Evolutionary conservation across 2,329 filamentous ascomycete species (phyloP).

Genomic region (Penicillium capsulatum): DNA sequence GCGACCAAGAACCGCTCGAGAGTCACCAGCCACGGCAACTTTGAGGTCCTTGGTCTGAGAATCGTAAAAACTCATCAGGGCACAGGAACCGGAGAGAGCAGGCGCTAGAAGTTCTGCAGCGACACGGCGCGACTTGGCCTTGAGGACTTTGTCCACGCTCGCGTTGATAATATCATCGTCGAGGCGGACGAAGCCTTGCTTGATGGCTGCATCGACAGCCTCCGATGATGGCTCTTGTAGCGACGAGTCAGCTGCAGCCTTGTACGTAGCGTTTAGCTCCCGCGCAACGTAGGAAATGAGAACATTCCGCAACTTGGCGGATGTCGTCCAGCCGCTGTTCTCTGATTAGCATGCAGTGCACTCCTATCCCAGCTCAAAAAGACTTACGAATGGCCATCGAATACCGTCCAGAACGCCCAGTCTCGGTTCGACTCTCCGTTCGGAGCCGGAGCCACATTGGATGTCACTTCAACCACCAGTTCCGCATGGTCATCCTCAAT

Average conservation of each 20-base stretch:
- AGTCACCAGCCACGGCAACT: constrained; percentile 95
- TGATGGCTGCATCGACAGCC: constrained; percentile 85
- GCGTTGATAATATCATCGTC: constrained; percentile 94
- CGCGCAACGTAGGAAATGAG: constrained; percentile 89
- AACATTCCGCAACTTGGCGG: constrained; percentile 86
- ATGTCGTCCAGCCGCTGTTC: constrained; percentile 89
- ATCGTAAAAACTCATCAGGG: constrained; percentile 94
- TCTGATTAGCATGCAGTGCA: constrained; percentile 12
- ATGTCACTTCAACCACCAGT: constrained; percentile 89
- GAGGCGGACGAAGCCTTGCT: constrained; percentile 79
- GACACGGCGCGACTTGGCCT: constrained; percentile 81
- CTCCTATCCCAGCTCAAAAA: neutral
- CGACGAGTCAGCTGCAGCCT: constrained; percentile 60
- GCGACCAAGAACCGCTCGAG: constrained; percentile 86
- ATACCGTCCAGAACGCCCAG: constrained; percentile 99
- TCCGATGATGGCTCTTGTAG: constrained; percentile 67
- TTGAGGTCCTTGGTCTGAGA: constrained; percentile 77
- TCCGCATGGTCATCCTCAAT: constrained; percentile 98
- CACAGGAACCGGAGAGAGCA: constrained; percentile 94
- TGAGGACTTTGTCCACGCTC: constrained; percentile 85
- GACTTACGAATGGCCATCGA: constrained; percentile 87
- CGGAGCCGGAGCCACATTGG: constrained; percentile 53
- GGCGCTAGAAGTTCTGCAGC: constrained; percentile 89
- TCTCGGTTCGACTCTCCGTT: constrained; percentile 62
- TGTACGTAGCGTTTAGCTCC: constrained; percentile 90